Evolutionary conservation across 768 basidiomycete species (phyloP), one percentile per base, ranked within the genome.

Genomic region (Boletus pseudopeckii): DNA sequence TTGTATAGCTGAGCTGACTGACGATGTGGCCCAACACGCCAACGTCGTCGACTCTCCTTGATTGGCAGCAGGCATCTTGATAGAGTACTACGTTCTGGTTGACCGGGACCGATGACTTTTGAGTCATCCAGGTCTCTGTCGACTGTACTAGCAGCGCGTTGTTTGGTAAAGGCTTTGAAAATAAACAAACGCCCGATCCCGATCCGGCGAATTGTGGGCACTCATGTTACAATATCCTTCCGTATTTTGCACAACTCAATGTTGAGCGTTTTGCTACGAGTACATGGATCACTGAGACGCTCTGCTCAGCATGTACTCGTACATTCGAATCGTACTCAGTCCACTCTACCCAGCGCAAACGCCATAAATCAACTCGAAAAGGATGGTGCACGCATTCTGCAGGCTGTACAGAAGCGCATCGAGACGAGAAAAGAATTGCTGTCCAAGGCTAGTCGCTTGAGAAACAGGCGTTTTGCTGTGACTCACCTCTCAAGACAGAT

Each of bases 391-490:
- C 75, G 82, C 5, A 71, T 86, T 38, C 70, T 88, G 20, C 74
- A 74, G 3, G 77, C 85, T 37, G 79, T 86, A 18, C 68, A 78
- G 56, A 80, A 73, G 52, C 77, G 80, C 52, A 73, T 84, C 34
- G 71, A 79, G 17, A 78, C 79, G 53, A 71, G 85, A 47, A 68
- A 68, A 45, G 68, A 63, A n/a, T 57, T 84, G 14, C 64, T 74
- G 9, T 72, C 77, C 34, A 74, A 82, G 68, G 83, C 75, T 47
- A 41, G 71, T 64, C 24, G 26, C 32, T 11, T 34, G 1, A 4
- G 1, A 24, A 22, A 15, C 7, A 41, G 26, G 6, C 9, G 5
- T 43, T 28, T 38, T 1, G 5, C 22, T 32, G 11, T 8, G 26
- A 33, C 38, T 50, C 3, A 63, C 26, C 1, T 28, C 17, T 2